Percentiles rank a stretch among this genome's conserved stretches.
These are phyloP conservation scores for Chlorella sp. DNA, from an alignment of 139 green algal genomes.

Conservation along the genomic window DNA sequence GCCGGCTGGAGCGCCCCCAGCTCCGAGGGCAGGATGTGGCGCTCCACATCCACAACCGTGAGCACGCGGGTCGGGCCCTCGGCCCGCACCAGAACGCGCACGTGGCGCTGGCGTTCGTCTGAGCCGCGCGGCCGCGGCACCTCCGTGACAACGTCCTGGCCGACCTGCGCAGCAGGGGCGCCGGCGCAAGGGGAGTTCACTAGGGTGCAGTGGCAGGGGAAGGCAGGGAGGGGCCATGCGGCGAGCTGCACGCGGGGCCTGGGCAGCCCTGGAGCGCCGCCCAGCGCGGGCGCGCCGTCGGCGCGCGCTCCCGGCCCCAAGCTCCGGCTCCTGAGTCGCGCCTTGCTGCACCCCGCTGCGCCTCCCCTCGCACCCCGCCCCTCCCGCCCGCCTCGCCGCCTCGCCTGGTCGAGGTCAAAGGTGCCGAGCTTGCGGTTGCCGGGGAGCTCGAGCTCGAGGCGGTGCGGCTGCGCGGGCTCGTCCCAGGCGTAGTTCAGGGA, in stretches of 20 bases:
- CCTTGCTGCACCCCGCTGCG: no score
- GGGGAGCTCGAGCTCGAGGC: slow-evolving; percentile 67
- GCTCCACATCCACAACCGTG: slow-evolving; percentile 49
- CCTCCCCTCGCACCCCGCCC: neutral
- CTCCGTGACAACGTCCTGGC: slow-evolving; percentile 12
- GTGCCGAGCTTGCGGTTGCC: slow-evolving; percentile 55
- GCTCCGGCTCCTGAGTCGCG: no score
- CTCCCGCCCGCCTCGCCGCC: neutral
- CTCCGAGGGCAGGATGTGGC: slow-evolving; percentile 26
- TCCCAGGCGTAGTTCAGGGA: slow-evolving; percentile 86
- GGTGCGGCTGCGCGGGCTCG: slow-evolving; percentile 67
- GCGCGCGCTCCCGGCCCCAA: no score
- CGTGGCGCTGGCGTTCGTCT: neutral
- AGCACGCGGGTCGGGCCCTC: slow-evolving; percentile 80
- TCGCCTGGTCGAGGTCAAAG: slow-evolving; percentile 65
- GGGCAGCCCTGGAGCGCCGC: no score
- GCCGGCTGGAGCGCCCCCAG: neutral
- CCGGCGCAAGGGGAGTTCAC: neutral
- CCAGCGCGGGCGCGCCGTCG: no score
- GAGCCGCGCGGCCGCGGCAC: slow-evolving; percentile 13
- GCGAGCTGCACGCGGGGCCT: no score
- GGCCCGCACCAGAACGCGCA: slow-evolving; percentile 55
- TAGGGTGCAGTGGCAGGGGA: neutral
- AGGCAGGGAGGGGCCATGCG: neutral
- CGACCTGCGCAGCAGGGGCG: slow-evolving; percentile 31